phyloP scores from a whole-genome alignment of 202 grass and related monocot species.

The Zoysia matrella region DNA sequence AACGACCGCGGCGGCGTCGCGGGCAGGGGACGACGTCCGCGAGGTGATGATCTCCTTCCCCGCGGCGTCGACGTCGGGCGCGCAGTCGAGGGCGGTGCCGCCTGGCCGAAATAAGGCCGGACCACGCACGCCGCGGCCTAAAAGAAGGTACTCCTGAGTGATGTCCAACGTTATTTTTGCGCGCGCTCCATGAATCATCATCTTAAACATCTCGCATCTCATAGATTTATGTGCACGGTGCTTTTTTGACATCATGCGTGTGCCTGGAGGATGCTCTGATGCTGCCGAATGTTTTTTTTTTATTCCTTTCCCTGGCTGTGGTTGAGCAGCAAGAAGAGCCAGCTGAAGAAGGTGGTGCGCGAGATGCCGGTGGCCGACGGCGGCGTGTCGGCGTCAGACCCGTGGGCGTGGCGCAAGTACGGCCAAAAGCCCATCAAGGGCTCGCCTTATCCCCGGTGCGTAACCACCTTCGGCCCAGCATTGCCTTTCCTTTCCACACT shows the following conservation, averaged over 20 bases:
- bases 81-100: conserved; percentile 16
- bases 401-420: conserved; percentile 14
- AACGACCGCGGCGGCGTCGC: neutral
- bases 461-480: conserved; percentile 16
- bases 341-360: conserved; percentile 81
- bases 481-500: too few relatives aligned
- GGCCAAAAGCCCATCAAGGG: too few relatives aligned
- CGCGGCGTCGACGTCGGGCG: conserved; percentile 4
- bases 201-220: too few relatives aligned
- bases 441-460: conserved; percentile 92
- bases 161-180: neutral
- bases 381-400: conserved; percentile 65
- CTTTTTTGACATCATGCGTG: too few relatives aligned
- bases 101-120: conserved; percentile 35
- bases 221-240: too few relatives aligned
- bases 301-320: neutral
- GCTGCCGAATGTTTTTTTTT: neutral
- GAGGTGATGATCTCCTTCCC: conserved; percentile 55
- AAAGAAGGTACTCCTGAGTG: conserved; percentile 58
- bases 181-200: too few relatives aligned
- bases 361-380: conserved; percentile 79
- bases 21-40: conserved; percentile 2
- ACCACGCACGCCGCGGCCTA: conserved; percentile 51
- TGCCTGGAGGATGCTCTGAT: too few relatives aligned
- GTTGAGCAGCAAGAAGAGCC: conserved; percentile 79